A percentile compares a stretch with the other conserved stretches of the same genome.
Conservation (phyloP, 345 rosid species). For the Physaria fendleri region DNA sequence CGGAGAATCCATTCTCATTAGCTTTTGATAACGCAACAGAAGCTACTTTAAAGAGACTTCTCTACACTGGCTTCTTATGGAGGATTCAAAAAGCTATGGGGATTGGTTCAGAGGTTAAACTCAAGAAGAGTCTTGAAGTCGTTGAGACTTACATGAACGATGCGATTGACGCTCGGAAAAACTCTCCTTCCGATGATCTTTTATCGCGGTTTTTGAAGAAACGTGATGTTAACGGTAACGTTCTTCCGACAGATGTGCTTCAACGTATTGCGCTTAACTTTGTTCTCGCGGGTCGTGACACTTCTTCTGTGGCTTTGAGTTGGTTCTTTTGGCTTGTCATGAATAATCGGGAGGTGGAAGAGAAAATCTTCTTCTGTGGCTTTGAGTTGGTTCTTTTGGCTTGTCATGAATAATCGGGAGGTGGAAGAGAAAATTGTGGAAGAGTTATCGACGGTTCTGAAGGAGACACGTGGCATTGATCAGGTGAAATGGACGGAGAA, state of each 20-base stretch:
- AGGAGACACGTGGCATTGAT: constrained; percentile 59
- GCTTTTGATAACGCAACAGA: constrained; percentile 87
- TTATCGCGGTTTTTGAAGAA: constrained; percentile 75
- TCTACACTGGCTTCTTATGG: constrained; percentile 74
- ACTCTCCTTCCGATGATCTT: constrained; percentile 77
- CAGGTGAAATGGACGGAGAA: constrained; percentile 55
- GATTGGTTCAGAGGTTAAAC: constrained; percentile 52
- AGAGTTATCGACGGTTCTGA: constrained; percentile 54
- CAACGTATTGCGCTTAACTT: constrained; percentile 87
- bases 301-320: constrained; percentile 85
- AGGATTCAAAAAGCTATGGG: constrained; percentile 48
- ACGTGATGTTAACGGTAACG: constrained; percentile 59
- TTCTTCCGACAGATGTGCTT: constrained; percentile 49
- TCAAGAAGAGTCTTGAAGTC: constrained; percentile 45
- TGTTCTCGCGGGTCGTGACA: constrained; percentile 88
- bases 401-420: constrained; percentile 58
- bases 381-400: constrained; percentile 94
- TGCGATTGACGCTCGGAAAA: constrained; percentile 53
- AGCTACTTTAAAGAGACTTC: constrained; percentile 70
- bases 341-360: constrained; percentile 57
- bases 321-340: constrained; percentile 96
- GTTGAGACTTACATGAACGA: constrained; percentile 73
- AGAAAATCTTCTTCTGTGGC: constrained; percentile 79
- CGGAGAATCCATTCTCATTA: constrained; percentile 62
- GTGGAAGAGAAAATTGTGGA: constrained; percentile 60